These are phyloP conservation scores for Fusarium succisae DNA, from an alignment of 2,329 filamentous ascomycete genomes.

Conservation along the genomic window DNA sequence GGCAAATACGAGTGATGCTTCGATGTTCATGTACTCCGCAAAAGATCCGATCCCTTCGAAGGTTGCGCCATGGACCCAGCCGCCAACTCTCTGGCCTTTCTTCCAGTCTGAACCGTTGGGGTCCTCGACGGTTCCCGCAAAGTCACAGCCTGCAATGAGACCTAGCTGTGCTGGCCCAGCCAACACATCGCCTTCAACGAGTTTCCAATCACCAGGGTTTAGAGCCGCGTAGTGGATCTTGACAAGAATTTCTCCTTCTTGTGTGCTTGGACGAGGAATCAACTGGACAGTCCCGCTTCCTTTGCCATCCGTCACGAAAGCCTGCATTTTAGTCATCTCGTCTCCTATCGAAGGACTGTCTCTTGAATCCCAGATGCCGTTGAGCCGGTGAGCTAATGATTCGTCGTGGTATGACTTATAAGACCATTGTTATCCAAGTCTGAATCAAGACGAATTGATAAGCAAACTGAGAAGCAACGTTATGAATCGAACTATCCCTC, in stretches of 20 bases:
- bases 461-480: background rate
- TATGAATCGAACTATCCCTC: background rate
- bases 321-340: background rate
- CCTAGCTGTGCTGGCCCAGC: background rate
- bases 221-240: background rate
- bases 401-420: background rate
- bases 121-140: background rate
- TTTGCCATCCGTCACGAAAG: slow-evolving; percentile 2
- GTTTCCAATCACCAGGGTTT: slow-evolving; percentile 14
- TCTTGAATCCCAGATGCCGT: background rate
- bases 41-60: background rate
- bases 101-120: background rate
- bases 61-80: slow-evolving; percentile 6
- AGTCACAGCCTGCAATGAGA: slow-evolving; percentile 10
- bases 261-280: background rate
- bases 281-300: background rate
- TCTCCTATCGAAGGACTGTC: too few species aligned
- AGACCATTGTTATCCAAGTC: too few species aligned
- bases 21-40: background rate
- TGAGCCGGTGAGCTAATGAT: background rate
- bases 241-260: background rate
- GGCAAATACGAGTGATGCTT: background rate
- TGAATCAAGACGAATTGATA: background rate
- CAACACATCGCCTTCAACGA: background rate
- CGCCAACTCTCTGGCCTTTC: background rate